Conservation (phyloP, 148 eudicot species). For the Talinum fruticosum region DNA sequence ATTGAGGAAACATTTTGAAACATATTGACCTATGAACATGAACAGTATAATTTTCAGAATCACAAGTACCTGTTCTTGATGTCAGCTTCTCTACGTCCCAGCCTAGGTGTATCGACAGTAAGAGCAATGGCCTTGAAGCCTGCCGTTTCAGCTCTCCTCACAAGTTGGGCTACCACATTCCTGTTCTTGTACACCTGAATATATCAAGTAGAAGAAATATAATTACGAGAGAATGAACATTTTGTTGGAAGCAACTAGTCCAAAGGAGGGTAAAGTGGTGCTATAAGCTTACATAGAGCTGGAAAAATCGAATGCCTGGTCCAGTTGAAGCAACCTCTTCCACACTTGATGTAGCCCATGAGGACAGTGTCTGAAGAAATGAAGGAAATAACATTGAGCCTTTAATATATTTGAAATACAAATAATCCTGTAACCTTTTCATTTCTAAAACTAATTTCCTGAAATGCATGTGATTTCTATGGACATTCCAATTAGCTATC, state of each 20-base stretch:
- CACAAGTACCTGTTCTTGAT: slow-evolving; percentile 97
- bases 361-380: slow-evolving; percentile 69
- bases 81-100: slow-evolving; percentile 97
- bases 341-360: slow-evolving; percentile 98
- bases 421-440: too few relatives aligned
- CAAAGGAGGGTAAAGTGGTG: too few relatives aligned
- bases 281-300: slow-evolving; percentile 75
- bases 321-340: slow-evolving; percentile 99
- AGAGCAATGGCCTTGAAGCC: slow-evolving; percentile 98
- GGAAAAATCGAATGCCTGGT: slow-evolving; percentile 98
- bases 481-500: too few relatives aligned
- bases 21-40: neutral
- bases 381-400: neutral
- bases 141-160: slow-evolving; percentile 94
- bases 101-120: slow-evolving; percentile 92
- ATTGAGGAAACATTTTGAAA: too few relatives aligned
- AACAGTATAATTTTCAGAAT: too few relatives aligned
- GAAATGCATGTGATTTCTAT: too few relatives aligned
- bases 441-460: too few relatives aligned
- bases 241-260: too few relatives aligned
- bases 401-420: neutral
- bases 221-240: too few relatives aligned
- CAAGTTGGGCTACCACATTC: slow-evolving; percentile 95
- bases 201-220: too few relatives aligned
- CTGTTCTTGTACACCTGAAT: slow-evolving; percentile 91